Evolutionary conservation across 805 yeast species (phyloP), one percentile per base, ranked within the genome.

Genomic region (Allodekkera sacchari): DNA sequence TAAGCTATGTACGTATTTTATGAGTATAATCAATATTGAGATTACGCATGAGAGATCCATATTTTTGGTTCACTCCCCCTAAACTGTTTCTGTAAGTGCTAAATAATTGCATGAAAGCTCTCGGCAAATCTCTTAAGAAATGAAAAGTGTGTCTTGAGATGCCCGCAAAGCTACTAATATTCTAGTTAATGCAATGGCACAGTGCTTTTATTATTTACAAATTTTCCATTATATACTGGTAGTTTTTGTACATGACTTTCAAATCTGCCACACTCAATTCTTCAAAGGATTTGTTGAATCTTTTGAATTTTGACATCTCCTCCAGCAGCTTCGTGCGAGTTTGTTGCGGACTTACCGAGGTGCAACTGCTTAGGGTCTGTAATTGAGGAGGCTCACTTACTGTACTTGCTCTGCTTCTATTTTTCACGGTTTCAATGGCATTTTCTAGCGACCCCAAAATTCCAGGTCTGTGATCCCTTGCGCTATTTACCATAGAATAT

Each of bases 371-470:
- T 25, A 49, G 33, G 17, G 39, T 45, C 25, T 41, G 34, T 11
- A 23, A 12, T 16, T 12, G 16, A 4, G 31, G 17, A 12, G 20
- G 34, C 13, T 33, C 36, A 34, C 28, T 25, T 25, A 45, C 7
- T 16, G 51, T 44, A 18, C 41, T 53, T 6, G 55, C 58, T 10
- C 61, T 32, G 29, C 57, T 53, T 25, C 59, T 36, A 23, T 46
- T 50, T 28, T 48, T 49, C 4, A 44, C 58, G 25, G 43, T 53
- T 12, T 53, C 59, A 27, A 56, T 39, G 2, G 60, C 61, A 32
- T 36, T 51, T 29, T 57, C 63, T 14, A 57, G 38, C 4, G 60
- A 46, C 22, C 45, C 49, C 13, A 55, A 32, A 20, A 33, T 47
- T 28, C 35, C 41, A 30, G 36, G 32, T 28, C 52, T 25, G 23